Base-by-base conservation (phyloP, 192 early-diverging fungal species). In the Coemansia sp. region DNA sequence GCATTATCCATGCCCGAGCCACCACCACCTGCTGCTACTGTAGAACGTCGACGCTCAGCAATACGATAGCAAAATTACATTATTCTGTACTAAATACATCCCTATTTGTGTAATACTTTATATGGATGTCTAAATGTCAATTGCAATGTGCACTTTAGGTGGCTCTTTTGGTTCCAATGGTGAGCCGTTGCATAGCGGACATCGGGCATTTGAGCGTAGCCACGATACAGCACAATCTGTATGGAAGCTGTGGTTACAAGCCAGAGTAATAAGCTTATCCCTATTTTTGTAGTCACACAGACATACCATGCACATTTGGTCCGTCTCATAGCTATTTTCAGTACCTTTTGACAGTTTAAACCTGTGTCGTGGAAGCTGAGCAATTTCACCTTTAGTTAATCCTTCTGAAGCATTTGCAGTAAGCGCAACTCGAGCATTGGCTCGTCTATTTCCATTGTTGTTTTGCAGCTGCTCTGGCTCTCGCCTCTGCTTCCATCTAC, bases 281-380 rank as follows among this genome's bases (percentile, higher is more conserved):
- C 21, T 18, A 16, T 16, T 45, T 45, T 8, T 45, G 43, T 45
- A 45, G 43, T 45, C 43, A 20, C 16, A 4, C 18, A 45, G 12
- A 15, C 43, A 45, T 2, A 45, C 43, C 43, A 45, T 21, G 18
- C 43, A 45, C 43, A 45, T 45, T 45, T 13, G 16, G 43, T 45
- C 43, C 2, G 43, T 45, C 21, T 45, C 16, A 18, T 15, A 45
- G 43, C 21, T 15, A 20, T 10, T 15, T 10, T 15, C 15, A 3
- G 43, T 20, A 9, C 2, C 21, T 5, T 8, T 20, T 3, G 0
- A 3, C 1, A 20, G 43, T 10, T 15, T 45, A 45, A 45, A 45
- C 15, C 8, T 6, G 21, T 10, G 21, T 10, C 18, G 15, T 20
- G 19, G 19, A 45, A 16, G 21, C 11, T 45, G 14, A 16, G 16